Conservation (phyloP, 768 basidiomycete species). For the Termitomyces bulborhizus region DNA sequence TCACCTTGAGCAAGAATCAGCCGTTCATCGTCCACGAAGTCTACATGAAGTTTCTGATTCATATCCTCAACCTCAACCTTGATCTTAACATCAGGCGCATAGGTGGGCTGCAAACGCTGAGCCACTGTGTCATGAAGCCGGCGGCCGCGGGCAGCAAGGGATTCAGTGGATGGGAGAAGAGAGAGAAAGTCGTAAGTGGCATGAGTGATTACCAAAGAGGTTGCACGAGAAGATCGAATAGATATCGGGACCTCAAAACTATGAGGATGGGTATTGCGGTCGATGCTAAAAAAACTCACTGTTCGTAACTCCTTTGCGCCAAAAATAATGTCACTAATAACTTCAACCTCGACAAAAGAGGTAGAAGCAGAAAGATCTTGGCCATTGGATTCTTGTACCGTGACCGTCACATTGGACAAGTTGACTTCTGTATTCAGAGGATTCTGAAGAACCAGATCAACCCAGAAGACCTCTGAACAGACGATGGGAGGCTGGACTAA, state of each 20-base stretch:
- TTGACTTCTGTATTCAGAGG: slow-evolving; percentile 72
- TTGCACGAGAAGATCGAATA: slow-evolving; percentile 45
- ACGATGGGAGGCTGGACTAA: slow-evolving; percentile 4
- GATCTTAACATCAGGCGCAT: slow-evolving; percentile 63
- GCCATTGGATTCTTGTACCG: slow-evolving; percentile 35
- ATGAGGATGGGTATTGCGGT: not conserved
- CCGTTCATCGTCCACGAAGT: slow-evolving; percentile 47
- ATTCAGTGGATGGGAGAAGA: slow-evolving; percentile 61
- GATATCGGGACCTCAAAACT: slow-evolving; percentile 51
- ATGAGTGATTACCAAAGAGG: slow-evolving; percentile 49
- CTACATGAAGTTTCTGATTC: slow-evolving; percentile 55
- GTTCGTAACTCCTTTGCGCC: slow-evolving; percentile 58
- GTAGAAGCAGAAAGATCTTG: slow-evolving; percentile 24
- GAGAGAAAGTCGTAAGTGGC: slow-evolving; percentile 67
- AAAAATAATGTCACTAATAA: slow-evolving; percentile 56
- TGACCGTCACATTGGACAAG: slow-evolving; percentile 53
- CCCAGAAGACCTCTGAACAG: slow-evolving; percentile 64
- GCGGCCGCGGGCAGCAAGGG: slow-evolving; percentile 63
- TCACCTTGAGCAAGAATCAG: slow-evolving; percentile 67
- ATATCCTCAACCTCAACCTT: slow-evolving; percentile 58
- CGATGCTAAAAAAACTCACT: slow-evolving; percentile 30
- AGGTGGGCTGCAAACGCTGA: slow-evolving; percentile 63
- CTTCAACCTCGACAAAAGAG: slow-evolving; percentile 49
- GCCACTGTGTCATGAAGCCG: slow-evolving; percentile 70
- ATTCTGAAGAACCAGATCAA: slow-evolving; percentile 66